phyloP scores from a whole-genome alignment of 1,139 yeast species.

The Saccharomyces hybrid region DNA sequence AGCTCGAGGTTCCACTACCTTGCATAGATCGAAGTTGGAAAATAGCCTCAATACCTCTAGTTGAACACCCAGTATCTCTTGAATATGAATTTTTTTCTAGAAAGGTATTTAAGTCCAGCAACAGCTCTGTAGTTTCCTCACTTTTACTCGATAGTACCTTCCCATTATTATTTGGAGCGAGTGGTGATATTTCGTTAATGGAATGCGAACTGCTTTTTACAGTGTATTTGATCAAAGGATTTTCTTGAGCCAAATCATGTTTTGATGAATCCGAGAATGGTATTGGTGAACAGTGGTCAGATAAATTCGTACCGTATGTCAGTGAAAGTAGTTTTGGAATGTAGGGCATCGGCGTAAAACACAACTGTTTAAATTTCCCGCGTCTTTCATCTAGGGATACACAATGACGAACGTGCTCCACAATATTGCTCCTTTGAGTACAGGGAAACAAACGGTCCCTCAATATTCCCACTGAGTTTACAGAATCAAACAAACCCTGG shows the following conservation, averaged over 20 bases:
- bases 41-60: conserved; percentile 1
- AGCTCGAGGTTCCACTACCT: conserved; percentile 6
- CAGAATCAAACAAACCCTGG: conserved; percentile 62
- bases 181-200: not conserved
- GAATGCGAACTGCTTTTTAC: not conserved
- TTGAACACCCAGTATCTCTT: not conserved
- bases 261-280: not conserved
- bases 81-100: not conserved
- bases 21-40: conserved; percentile 3
- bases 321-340: conserved; percentile 30
- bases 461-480: conserved; percentile 54
- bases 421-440: conserved; percentile 43
- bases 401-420: conserved; percentile 56
- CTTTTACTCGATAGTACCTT: not conserved
- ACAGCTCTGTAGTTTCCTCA: not conserved
- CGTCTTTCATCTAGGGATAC: conserved; percentile 59
- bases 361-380: conserved; percentile 51
- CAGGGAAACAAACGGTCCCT: conserved; percentile 52
- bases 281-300: not conserved
- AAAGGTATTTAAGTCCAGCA: not conserved
- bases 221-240: not conserved
- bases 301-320: conserved; percentile 18
- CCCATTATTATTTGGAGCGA: not conserved
- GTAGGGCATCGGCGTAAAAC: conserved; percentile 41
- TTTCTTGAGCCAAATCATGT: not conserved